Conservation (phyloP, 1,284 basidiomycete genomes). For the Ganoderma lingzhi region DNA sequence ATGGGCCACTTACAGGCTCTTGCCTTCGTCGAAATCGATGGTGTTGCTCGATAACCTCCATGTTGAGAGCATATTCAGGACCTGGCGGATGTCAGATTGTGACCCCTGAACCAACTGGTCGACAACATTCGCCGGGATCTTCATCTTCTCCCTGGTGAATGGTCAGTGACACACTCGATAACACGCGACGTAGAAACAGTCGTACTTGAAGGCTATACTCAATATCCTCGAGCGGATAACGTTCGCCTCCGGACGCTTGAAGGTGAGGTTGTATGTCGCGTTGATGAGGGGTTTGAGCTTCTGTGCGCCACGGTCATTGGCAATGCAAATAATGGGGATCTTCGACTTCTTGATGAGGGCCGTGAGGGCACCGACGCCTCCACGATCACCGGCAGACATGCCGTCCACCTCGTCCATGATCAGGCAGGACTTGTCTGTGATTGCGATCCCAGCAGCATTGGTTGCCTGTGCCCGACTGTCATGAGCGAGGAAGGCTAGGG, state of each 20-base stretch:
- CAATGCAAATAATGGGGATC: constrained; percentile 98
- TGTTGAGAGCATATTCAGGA: constrained; percentile 97
- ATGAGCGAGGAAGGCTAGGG: constrained; percentile 34
- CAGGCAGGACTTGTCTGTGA: constrained; percentile 86
- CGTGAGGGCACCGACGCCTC: constrained; percentile 94
- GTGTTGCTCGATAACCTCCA: constrained; percentile 84
- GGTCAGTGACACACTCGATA: constrained; percentile 37
- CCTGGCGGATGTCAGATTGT: constrained; percentile 95
- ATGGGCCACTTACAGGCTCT: constrained; percentile 72
- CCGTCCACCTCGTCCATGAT: constrained; percentile 99
- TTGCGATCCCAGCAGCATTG: constrained; percentile 72
- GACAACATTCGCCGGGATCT: constrained; percentile 88
- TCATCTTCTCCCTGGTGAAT: constrained; percentile 87
- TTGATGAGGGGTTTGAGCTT: constrained; percentile 90
- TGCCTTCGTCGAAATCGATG: constrained; percentile 93
- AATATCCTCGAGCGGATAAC: constrained; percentile 87
- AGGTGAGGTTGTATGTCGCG: constrained; percentile 82
- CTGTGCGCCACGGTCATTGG: constrained; percentile 87
- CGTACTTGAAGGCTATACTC: constrained; percentile 84
- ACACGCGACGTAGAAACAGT: no score
- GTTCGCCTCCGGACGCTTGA: constrained; percentile 80
- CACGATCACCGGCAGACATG: constrained; percentile 97
- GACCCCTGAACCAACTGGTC: constrained; percentile 91
- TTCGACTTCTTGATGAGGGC: constrained; percentile 94
- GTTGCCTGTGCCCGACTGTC: constrained; percentile 48